A percentile compares a stretch with the other conserved stretches of the same genome.
Conservation (phyloP, 1,284 basidiomycete species). For the Coriolopsis trogii region DNA sequence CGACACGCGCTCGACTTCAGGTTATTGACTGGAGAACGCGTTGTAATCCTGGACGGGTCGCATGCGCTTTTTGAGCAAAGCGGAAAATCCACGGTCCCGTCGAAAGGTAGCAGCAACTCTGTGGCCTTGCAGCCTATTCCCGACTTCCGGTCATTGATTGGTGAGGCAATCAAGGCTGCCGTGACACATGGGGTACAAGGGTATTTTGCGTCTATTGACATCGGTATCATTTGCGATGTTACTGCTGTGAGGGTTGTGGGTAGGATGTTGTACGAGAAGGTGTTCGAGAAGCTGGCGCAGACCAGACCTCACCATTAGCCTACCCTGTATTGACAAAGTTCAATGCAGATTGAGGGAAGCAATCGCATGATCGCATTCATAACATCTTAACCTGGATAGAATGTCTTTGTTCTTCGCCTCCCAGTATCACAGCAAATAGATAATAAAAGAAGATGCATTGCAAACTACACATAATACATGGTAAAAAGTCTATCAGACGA, state of each 20-base stretch:
- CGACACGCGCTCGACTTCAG: conserved; percentile 80
- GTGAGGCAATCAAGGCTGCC: conserved; percentile 42
- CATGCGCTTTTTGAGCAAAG: conserved; percentile 53
- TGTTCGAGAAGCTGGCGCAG: conserved; percentile 22
- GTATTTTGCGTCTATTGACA: conserved; percentile 57
- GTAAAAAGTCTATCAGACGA: conserved; percentile 73
- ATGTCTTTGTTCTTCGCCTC: too few species aligned
- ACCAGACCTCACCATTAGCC: background rate
- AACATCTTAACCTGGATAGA: background rate
- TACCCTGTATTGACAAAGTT: too few species aligned
- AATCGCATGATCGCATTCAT: too few species aligned
- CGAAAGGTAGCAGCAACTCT: too few species aligned
- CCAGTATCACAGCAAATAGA: background rate
- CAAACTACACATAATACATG: conserved; percentile 1
- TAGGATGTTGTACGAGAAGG: conserved; percentile 45
- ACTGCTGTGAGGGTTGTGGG: conserved; percentile 49
- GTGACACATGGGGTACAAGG: conserved; percentile 37
- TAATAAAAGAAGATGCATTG: background rate
- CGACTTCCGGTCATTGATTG: conserved; percentile 53
- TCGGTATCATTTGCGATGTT: conserved; percentile 65
- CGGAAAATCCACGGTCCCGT: too few species aligned
- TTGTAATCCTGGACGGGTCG: conserved; percentile 71
- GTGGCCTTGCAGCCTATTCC: conserved; percentile 63
- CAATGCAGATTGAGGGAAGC: too few species aligned
- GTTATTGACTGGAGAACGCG: conserved; percentile 64